Evolutionary conservation across 805 yeast species (phyloP), one percentile per base, ranked within the genome.

Genomic region (Cyberlindnera mississippiensis): DNA sequence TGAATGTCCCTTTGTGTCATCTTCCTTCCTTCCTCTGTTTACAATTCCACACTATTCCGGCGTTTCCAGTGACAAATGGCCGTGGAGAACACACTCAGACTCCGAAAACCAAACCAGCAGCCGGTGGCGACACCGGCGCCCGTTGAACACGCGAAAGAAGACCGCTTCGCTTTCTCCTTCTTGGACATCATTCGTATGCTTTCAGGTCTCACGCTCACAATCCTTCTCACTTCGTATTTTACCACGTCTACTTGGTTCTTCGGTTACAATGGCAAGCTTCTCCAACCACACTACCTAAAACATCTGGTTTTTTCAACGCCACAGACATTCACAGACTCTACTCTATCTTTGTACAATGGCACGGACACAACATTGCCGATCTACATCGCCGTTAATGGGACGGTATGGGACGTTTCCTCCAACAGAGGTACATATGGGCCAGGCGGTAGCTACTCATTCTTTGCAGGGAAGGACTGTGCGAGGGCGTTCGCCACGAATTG

Each of bases 401-500:
- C 67, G 0, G 71, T 79, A 0, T 79, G 65, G 55, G 85, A 79
- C 52, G 85, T 79, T 6, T 61, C 71, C 4, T 51, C 63, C 1
- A 62, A 72, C 3, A 55, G 61, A 13, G 59, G 50, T 1, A 52
- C 73, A 3, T 79, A 79, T 54, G 78, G 76, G 0, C 72, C 74
- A 0, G 60, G 61, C 2, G 78, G 78, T 0, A 53, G 70, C 1
- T 79, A 79, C 52, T 44, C 60, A 6, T 57, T 65, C 27, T 68
- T 79, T 50, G 69, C 74, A 14, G 85, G 85, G 0, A 62, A 55
- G 37, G 85, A 79, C 55, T 62, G 69, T 38, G 75, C 82, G 2
- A 58, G 83, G 32, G 76, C 78, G n/a, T 72, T 71, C 42, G 77
- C 74, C 3, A 78, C 81, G 1, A 83, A 82, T 5, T 78, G 82